Evolutionary conservation across 192 early-diverging fungal genomes (phyloP), one percentile per base, ranked within the genome.

Genomic region (Endogone sp.): DNA sequence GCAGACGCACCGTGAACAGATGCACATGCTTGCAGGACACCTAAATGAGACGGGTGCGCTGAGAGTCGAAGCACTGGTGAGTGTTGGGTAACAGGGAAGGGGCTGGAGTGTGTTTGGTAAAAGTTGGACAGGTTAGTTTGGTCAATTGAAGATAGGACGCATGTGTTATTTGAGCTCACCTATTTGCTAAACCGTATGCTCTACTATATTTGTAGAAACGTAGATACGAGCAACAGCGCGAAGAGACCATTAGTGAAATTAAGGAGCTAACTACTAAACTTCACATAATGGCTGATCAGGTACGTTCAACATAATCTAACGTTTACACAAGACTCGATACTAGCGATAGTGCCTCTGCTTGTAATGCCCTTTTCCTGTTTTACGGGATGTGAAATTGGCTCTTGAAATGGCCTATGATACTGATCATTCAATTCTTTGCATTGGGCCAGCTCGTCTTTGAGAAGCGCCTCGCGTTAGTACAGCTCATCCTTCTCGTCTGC

Each of bases 31-130:
- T 2, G 82, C 90, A 20, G 74, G 73, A n/a, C 87, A 89, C 67
- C 73, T 92, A 31, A 92, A 90, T 71, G 83, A 85, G 29, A 81
- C 88, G 2, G 85, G 88, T 0, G 80, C 76, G 57, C 79, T 79
- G 57, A 85, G 87, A 68, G 86, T 92, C 63, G 85, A 90, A 56
- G 80, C 77, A 29, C 77, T 92, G 71, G 86, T 87, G 61, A 67
- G 74, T 10, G 26, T 3, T 24, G 6, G 32, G 29, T 26, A 4
- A 4, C 27, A 29, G 30, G n/a, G n/a, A n/a, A n/a, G n/a, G n/a
- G n/a, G n/a, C n/a, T n/a, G n/a, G n/a, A n/a, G n/a, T n/a, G n/a
- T n/a, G n/a, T n/a, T n/a, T n/a, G n/a, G n/a, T n/a, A n/a, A n/a
- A n/a, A 26, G 16, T 65, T 13, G n/a, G 61, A 60, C 22, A 2